Evolutionary conservation across 768 basidiomycete genomes (phyloP).

Genomic region (Lentinus brumalis): DNA sequence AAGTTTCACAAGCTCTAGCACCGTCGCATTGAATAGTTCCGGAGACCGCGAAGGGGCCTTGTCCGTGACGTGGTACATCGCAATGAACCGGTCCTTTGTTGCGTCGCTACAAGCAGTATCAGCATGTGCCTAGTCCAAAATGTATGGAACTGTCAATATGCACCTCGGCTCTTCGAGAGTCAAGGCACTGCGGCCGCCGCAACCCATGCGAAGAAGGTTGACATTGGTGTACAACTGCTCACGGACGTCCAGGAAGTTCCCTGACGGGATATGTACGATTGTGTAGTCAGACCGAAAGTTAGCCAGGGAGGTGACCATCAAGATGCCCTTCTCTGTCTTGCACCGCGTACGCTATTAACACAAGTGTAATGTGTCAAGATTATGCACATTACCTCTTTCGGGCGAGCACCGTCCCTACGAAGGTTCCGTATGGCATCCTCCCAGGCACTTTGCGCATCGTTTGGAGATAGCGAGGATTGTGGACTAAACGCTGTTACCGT

Average conservation of each 20-base stretch:
- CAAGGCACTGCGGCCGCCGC: slow-evolving; percentile 75
- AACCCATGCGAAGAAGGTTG: slow-evolving; percentile 82
- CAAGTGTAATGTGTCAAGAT: background rate
- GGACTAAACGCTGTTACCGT: slow-evolving; percentile 59
- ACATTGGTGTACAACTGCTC: slow-evolving; percentile 81
- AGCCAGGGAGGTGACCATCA: slow-evolving; percentile 83
- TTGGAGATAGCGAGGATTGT: slow-evolving; percentile 39
- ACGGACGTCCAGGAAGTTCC: slow-evolving; percentile 61
- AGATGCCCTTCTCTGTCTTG: slow-evolving; percentile 63
- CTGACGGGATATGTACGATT: slow-evolving; percentile 76
- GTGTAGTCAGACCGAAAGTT: slow-evolving; percentile 88
- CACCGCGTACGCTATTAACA: background rate
- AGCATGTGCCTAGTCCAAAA: slow-evolving; percentile 5
- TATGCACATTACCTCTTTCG: slow-evolving; percentile 52
- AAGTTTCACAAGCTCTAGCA: slow-evolving; percentile 76
- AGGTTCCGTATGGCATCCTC: slow-evolving; percentile 61
- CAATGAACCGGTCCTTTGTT: slow-evolving; percentile 79
- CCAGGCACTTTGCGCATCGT: slow-evolving; percentile 57
- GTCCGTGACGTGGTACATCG: slow-evolving; percentile 64
- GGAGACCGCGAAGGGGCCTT: slow-evolving; percentile 28
- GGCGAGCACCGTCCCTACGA: slow-evolving; percentile 72
- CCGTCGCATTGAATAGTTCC: slow-evolving; percentile 59
- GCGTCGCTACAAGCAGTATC: slow-evolving; percentile 52
- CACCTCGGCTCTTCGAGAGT: slow-evolving; percentile 78
- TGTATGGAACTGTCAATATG: slow-evolving; percentile 11